Evolutionary conservation across 345 rosid species (phyloP).

Genomic region (Eucalyptus guilfoylei): DNA sequence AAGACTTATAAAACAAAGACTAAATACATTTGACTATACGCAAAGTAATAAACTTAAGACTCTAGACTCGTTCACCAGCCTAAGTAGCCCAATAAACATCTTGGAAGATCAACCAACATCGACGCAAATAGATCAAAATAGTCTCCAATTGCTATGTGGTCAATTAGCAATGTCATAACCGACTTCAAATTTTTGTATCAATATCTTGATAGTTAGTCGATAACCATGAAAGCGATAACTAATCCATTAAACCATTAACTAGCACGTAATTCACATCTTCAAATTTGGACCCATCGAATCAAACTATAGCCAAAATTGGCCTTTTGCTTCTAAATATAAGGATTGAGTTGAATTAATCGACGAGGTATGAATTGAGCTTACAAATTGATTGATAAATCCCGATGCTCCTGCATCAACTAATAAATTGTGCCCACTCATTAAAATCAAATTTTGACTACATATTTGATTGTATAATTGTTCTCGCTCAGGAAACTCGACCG

Average conservation of each 20-base stretch:
- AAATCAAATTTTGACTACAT: background rate
- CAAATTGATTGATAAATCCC: background rate
- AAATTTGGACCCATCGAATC: background rate
- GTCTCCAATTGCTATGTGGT: background rate
- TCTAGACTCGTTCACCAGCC: background rate
- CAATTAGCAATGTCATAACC: too few species aligned
- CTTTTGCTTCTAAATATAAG: background rate
- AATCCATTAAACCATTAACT: background rate
- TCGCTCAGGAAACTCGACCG: background rate
- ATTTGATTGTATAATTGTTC: background rate
- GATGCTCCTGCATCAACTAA: background rate
- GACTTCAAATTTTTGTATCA: too few species aligned
- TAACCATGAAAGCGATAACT: too few species aligned
- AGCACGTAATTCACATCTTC: rapidly evolving
- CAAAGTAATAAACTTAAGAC: background rate
- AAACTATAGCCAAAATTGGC: background rate
- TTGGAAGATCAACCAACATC: too few species aligned
- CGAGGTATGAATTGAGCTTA: background rate
- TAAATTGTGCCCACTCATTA: background rate
- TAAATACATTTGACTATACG: background rate
- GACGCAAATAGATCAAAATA: too few species aligned
- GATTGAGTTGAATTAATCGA: background rate
- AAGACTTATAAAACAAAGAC: background rate
- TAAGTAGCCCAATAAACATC: background rate
- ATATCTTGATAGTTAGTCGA: background rate